Evolutionary conservation across 768 basidiomycete genomes (phyloP).

Genomic region (Lactarius deliciosus): DNA sequence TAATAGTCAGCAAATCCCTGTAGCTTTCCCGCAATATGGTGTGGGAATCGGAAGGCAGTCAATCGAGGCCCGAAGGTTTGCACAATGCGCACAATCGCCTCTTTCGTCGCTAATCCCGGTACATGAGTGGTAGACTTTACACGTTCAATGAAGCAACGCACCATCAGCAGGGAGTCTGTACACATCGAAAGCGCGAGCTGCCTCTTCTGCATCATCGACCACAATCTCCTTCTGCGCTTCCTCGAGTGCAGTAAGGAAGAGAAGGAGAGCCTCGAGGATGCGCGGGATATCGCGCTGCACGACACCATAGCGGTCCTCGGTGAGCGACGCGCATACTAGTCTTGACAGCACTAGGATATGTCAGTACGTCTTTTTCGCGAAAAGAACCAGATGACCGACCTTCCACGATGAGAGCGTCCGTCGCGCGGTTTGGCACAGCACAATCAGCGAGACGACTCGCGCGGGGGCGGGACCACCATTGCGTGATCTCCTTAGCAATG

Average conservation of each 20-base stretch:
- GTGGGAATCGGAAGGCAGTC: conserved; percentile 74
- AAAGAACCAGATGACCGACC: conserved; percentile 41
- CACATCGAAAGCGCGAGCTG: conserved; percentile 54
- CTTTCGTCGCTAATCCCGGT: conserved; percentile 53
- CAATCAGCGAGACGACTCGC: conserved; percentile 52
- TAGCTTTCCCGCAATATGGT: conserved; percentile 61
- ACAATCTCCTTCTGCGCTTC: conserved; percentile 57
- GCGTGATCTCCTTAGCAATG: conserved; percentile 31
- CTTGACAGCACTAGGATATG: conserved; percentile 57
- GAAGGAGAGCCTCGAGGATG: conserved; percentile 72
- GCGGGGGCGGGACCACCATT: conserved; percentile 63
- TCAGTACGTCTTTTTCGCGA: conserved; percentile 1
- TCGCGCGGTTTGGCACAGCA: conserved; percentile 56
- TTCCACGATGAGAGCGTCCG: conserved; percentile 62
- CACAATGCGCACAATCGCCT: conserved; percentile 62
- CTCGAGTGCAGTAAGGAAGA: conserved; percentile 66
- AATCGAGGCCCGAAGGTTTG: conserved; percentile 75
- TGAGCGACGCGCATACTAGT: conserved; percentile 68
- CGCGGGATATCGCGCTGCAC: conserved; percentile 85
- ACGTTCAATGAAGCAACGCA: conserved; percentile 38
- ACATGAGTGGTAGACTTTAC: neutral
- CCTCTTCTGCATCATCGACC: conserved; percentile 45
- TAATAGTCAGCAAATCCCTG: conserved; percentile 72
- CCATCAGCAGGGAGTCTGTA: conserved; percentile 58
- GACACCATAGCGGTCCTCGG: conserved; percentile 78